Base-by-base conservation (phyloP, 768 basidiomycete genomes). In the Podaxis pistillaris region DNA sequence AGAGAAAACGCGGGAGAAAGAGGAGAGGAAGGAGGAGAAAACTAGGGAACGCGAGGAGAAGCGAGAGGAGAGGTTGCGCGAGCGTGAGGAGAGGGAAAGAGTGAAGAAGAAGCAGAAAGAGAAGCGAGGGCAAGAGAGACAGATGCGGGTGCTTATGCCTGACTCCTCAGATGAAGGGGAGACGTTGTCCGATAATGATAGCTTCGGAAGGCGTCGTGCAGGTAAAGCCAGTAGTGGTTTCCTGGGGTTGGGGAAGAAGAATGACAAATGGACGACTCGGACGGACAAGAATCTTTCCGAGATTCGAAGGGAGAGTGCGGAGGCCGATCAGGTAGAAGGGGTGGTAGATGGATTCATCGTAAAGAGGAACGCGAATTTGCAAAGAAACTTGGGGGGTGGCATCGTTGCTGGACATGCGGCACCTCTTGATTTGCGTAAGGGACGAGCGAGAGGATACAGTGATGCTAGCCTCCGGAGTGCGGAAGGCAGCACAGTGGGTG, bases 251-350 rank as follows among this genome's bases (percentile, higher is more conserved):
- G 53, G 55, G 22, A 53, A 44, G 46, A 58, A 37, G 46, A n/a
- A 58, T 8, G 54, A 41, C 0, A 68, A 65, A 19, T 70, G 70
- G 71, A 60, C 65, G 30, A 71, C 70, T 6, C 44, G 73, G 49
- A 71, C 69, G 24, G 71, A 73, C 36, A 69, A 65, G 66, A 73
- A 74, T 36, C 54, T 70, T 5, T 56, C 59, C 26, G 38, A 61
- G n/a, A 38, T 72, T 17, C 40, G 63, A 11, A 54, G 65, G 40
- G 63, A 63, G n/a, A 38, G 50, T 36, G 61, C 61, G 40, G 69
- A 68, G 41, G 62, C 63, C 57, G 67, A 68, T 49, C 62, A 63
- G 38, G 52, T 36, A 0, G 59, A 58, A 59, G 44, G 52, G 26
- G 22, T 36, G 38, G 50, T 49, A 40, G 26, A 44, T 33, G 60